Conservation (phyloP, 345 rosid genomes). For the Capsella bursapastoris region DNA sequence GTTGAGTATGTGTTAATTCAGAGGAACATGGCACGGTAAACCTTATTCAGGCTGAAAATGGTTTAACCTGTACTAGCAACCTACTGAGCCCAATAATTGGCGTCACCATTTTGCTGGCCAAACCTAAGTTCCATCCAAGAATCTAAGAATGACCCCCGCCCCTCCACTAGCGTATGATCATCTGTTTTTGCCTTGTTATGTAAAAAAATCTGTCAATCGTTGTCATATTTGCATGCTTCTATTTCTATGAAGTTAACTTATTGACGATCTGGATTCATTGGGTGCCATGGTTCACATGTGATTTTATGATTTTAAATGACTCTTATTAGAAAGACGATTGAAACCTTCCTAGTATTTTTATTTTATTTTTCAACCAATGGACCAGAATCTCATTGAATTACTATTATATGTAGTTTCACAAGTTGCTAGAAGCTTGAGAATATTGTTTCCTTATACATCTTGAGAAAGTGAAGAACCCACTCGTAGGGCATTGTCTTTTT, state of each 20-base stretch:
- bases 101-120: not conserved
- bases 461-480: slow-evolving; percentile 3
- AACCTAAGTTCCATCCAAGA: not conserved
- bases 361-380: not conserved
- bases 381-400: not conserved
- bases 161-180: not conserved
- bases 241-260: not conserved
- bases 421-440: slow-evolving; percentile 1
- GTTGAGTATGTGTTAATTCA: not conserved
- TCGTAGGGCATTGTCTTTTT: not conserved
- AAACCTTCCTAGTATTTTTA: not conserved
- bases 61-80: not conserved
- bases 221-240: not conserved
- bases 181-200: not conserved
- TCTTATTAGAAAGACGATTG: not conserved
- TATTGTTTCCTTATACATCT: not conserved
- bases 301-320: not conserved
- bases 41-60: not conserved
- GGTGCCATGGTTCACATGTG: not conserved
- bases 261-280: not conserved
- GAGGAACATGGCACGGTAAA: not conserved
- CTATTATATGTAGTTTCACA: not conserved
- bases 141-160: not conserved
- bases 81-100: slow-evolving; percentile 3
- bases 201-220: not conserved